Conservation (phyloP, 441 rosid genomes). For the Syzygium syzygioides region DNA sequence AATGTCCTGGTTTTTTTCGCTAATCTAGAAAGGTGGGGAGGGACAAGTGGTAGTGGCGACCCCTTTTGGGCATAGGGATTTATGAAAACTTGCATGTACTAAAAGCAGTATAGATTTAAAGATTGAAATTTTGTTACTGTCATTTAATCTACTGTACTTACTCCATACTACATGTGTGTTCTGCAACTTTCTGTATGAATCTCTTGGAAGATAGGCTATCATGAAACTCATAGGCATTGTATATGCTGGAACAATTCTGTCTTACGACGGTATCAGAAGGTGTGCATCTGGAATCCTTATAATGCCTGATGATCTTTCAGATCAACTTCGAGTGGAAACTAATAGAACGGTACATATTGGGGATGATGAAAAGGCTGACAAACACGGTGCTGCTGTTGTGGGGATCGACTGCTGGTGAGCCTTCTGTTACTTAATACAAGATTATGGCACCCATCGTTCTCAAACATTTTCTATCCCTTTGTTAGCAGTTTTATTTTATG, state of each 20-base stretch:
- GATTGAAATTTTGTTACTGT: background rate
- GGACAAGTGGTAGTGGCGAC: background rate
- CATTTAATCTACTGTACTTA: background rate
- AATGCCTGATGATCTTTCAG: slow-evolving; percentile 24
- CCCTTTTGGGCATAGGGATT: background rate
- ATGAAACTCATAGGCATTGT: background rate
- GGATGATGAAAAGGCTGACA: slow-evolving; percentile 72
- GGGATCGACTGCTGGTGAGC: slow-evolving; percentile 80
- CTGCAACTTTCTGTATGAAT: background rate
- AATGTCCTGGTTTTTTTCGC: background rate
- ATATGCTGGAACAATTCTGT: background rate
- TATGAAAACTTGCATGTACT: background rate
- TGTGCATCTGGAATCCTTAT: background rate
- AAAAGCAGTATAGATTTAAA: background rate
- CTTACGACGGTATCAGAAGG: background rate
- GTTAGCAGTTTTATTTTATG: background rate
- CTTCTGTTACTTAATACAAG: background rate
- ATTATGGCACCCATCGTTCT: background rate
- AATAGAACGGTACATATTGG: slow-evolving; percentile 65
- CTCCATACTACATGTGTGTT: background rate
- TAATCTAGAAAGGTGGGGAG: background rate
- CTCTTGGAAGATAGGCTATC: background rate
- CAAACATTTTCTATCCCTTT: background rate
- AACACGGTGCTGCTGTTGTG: slow-evolving; percentile 53
- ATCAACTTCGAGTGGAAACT: slow-evolving; percentile 43